Evolutionary conservation across 2,329 filamentous ascomycete species (phyloP).

Genomic region (Penicillium sp.): DNA sequence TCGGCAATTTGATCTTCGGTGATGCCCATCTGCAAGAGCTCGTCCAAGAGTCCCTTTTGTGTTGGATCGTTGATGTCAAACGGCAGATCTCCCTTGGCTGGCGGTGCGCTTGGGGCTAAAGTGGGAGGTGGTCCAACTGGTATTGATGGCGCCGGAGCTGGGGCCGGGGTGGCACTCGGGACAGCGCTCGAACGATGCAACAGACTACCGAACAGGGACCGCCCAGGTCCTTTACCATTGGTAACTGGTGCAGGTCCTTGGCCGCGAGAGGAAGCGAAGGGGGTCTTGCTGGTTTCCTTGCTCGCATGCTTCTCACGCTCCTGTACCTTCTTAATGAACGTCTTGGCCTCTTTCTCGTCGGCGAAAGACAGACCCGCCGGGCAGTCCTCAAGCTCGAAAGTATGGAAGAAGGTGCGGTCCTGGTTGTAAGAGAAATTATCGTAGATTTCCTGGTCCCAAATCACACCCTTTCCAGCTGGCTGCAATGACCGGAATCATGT

Average conservation of each 20-base stretch:
- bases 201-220: constrained; percentile 59
- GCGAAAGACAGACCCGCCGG: constrained; percentile 88
- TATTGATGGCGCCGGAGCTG: constrained; percentile 37
- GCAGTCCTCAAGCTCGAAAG: constrained; percentile 93
- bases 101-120: constrained; percentile 33
- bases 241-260: constrained; percentile 52
- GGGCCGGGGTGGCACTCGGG: constrained; percentile 37
- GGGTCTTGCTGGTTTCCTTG: constrained; percentile 80
- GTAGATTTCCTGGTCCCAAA: constrained; percentile 98
- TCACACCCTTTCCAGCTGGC: constrained; percentile 79
- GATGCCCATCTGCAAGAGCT: constrained; percentile 69
- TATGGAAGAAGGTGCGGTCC: constrained; percentile 96
- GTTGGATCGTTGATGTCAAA: constrained; percentile 68
- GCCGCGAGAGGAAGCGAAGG: constrained; percentile 65
- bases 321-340: constrained; percentile 96
- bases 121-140: constrained; percentile 39
- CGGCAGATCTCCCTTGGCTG: constrained; percentile 48
- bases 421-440: constrained; percentile 95
- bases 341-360: constrained; percentile 96
- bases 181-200: constrained; percentile 57
- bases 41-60: constrained; percentile 65
- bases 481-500: constrained; percentile 44
- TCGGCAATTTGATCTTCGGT: constrained; percentile 71
- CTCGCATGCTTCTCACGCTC: constrained; percentile 94
- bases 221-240: constrained; percentile 55